These are phyloP conservation scores for Corylus heterophylla DNA, from an alignment of 306 rosid species.

Conservation along the genomic window DNA sequence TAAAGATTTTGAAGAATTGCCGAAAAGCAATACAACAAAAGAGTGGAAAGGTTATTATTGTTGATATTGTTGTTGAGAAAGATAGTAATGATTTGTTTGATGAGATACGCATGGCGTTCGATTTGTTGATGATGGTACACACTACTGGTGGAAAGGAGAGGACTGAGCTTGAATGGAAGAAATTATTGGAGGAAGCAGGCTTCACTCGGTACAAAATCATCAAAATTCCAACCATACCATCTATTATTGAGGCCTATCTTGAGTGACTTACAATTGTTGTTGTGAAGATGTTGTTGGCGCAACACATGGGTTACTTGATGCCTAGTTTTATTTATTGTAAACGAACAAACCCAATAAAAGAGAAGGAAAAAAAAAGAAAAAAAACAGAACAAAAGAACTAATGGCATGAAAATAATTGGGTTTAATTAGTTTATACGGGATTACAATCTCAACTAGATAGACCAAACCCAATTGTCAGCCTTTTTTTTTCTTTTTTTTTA, in stretches of 20 bases:
- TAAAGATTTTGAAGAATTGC: background rate
- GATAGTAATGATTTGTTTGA: conserved; percentile 48
- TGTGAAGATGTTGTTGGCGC: too few species aligned
- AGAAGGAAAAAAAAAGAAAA: too few species aligned
- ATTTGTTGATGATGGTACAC: conserved; percentile 46
- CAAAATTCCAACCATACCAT: conserved; percentile 47
- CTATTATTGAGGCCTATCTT: conserved; percentile 37
- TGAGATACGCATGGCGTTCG: conserved; percentile 41
- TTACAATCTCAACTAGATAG: too few species aligned
- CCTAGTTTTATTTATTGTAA: too few species aligned
- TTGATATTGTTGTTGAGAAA: conserved; percentile 30
- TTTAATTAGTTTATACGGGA: too few species aligned
- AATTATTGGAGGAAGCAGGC: conserved; percentile 47
- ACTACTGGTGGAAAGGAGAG: conserved; percentile 33
- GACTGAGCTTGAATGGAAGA: conserved; percentile 60
- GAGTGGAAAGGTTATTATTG: background rate
- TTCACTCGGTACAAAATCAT: conserved; percentile 53
- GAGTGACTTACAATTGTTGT: background rate
- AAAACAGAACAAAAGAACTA: too few species aligned
- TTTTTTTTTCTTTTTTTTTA: too few species aligned
- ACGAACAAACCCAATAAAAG: too few species aligned
- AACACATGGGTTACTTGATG: too few species aligned
- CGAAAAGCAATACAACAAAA: background rate
- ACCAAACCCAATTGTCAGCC: too few species aligned
- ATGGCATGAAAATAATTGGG: too few species aligned